Percentiles rank a stretch among this genome's conserved stretches.
Evolutionary conservation across 192 early-diverging fungal genomes (phyloP).

Genomic region (Geosiphon pyriformis): DNA sequence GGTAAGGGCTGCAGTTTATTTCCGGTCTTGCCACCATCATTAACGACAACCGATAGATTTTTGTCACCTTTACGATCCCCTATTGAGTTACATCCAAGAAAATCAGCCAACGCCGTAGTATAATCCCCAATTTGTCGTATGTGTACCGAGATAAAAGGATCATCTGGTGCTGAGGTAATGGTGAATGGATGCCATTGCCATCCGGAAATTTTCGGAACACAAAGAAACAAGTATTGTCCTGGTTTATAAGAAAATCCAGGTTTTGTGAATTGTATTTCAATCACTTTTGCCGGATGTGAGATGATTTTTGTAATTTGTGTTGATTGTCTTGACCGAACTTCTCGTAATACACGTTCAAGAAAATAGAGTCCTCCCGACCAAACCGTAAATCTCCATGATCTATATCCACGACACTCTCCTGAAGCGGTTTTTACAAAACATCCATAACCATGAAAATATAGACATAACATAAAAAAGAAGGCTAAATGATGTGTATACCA

Average conservation of each 20-base stretch:
- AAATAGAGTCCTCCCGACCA: slow-evolving; percentile 51
- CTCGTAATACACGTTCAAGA: slow-evolving; percentile 59
- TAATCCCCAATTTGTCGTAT: slow-evolving; percentile 42
- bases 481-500: slow-evolving; percentile 76
- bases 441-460: slow-evolving; percentile 64
- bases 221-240: slow-evolving; percentile 73
- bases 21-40: slow-evolving; percentile 18
- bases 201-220: slow-evolving; percentile 57
- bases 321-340: slow-evolving; percentile 40
- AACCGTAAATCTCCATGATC: slow-evolving; percentile 43
- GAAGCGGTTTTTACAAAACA: slow-evolving; percentile 39
- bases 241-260: slow-evolving; percentile 42
- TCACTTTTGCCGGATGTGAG: slow-evolving; percentile 64
- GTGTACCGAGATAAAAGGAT: slow-evolving; percentile 40
- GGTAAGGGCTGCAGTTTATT: slow-evolving; percentile 46
- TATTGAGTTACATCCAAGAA: slow-evolving; percentile 35
- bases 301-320: slow-evolving; percentile 65
- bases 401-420: slow-evolving; percentile 35
- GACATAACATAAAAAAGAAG: slow-evolving; percentile 51
- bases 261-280: slow-evolving; percentile 64
- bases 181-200: slow-evolving; percentile 80
- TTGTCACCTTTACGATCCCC: slow-evolving; percentile 10
- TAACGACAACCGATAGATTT: slow-evolving; percentile 20
- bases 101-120: slow-evolving; percentile 31
- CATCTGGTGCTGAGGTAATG: slow-evolving; percentile 40